These are phyloP conservation scores for Glutinoglossum americanum DNA, from an alignment of 495 filamentous ascomycete species.

Conservation along the genomic window DNA sequence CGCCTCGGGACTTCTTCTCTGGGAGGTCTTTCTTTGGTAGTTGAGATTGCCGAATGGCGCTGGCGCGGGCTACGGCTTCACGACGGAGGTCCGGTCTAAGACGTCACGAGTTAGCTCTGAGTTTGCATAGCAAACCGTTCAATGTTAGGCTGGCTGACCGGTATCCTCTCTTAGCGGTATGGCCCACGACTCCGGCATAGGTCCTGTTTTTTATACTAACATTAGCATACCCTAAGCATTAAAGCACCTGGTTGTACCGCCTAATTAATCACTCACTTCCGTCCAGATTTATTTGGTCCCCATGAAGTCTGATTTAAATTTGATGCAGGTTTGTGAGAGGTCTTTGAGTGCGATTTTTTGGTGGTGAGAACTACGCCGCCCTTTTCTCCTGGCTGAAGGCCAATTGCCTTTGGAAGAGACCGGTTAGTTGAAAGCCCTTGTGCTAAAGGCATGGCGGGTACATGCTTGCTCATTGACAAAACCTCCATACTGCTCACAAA, in stretches of 20 bases:
- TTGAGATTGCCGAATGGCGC: slow-evolving; percentile 64
- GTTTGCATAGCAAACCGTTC: not conserved
- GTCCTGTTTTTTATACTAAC: slow-evolving; percentile 32
- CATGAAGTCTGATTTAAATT: slow-evolving; percentile 40
- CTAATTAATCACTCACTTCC: slow-evolving; percentile 44
- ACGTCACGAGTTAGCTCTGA: not conserved
- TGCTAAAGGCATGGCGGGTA: not conserved
- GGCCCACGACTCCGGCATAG: slow-evolving; percentile 64
- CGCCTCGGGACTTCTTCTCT: slow-evolving; percentile 53
- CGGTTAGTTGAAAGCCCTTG: too few species aligned
- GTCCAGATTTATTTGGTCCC: slow-evolving; percentile 41
- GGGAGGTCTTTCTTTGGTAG: slow-evolving; percentile 51
- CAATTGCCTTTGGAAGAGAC: slow-evolving; percentile 41
- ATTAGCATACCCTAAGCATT: not conserved
- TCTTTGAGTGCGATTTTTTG: slow-evolving; percentile 48
- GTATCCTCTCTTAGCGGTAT: slow-evolving; percentile 63
- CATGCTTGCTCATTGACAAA: slow-evolving; percentile 83
- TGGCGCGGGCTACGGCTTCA: slow-evolving; percentile 71
- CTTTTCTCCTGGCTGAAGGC: slow-evolving; percentile 43
- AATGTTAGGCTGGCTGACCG: not conserved
- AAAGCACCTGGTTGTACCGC: not conserved
- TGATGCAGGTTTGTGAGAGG: slow-evolving; percentile 45
- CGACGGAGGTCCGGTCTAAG: slow-evolving; percentile 63
- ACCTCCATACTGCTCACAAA: slow-evolving; percentile 47
- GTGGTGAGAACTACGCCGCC: slow-evolving; percentile 52